A percentile compares a stretch with the other conserved stretches of the same genome.
Conservation (phyloP, 208 protist species). For the Crithidia mellificae region DNA sequence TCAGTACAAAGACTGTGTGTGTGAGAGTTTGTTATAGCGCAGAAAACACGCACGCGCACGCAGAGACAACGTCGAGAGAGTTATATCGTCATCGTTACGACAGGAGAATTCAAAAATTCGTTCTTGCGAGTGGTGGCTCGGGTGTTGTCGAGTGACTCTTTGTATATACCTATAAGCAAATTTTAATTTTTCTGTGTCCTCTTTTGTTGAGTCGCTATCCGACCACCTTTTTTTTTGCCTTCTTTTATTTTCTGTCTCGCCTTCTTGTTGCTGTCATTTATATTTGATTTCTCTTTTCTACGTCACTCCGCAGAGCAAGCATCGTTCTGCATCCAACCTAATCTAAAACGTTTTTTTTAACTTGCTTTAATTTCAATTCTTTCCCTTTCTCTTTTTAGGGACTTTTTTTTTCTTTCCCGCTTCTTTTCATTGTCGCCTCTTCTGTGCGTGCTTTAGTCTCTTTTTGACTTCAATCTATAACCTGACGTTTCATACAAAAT, state of each 20-base stretch:
- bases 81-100: background rate
- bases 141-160: background rate
- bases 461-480: too few species aligned
- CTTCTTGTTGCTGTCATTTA: too few species aligned
- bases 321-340: background rate
- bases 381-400: slow-evolving; percentile 16
- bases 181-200: too few species aligned
- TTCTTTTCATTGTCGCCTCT: too few species aligned
- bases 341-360: background rate
- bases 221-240: background rate
- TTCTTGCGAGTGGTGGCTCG: background rate
- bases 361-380: background rate
- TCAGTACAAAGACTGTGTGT: too few species aligned
- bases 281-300: too few species aligned
- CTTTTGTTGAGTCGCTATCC: too few species aligned
- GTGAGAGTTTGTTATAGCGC: too few species aligned
- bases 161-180: background rate
- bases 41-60: too few species aligned
- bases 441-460: too few species aligned
- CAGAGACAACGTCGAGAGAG: background rate
- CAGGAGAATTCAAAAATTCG: background rate
- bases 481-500: too few species aligned
- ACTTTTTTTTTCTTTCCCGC: background rate
- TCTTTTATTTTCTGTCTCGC: background rate
- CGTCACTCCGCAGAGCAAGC: background rate